A percentile compares a stretch with the other conserved stretches of the same genome.
These are phyloP conservation scores for Acorus gramineus DNA, from an alignment of 106 monocot genomes.

Conservation along the genomic window DNA sequence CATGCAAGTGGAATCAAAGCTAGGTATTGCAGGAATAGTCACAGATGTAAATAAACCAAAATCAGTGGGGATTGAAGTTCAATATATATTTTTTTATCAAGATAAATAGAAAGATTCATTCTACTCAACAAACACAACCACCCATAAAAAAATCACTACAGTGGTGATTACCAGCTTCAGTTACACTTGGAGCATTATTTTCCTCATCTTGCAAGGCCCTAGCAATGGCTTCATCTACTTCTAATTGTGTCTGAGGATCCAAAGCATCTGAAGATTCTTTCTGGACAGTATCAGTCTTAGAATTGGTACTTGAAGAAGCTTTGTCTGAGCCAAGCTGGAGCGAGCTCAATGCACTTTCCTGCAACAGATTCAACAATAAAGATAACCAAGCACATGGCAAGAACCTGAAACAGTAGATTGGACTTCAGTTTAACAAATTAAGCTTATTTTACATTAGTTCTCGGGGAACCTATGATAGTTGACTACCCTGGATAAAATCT, in stretches of 20 bases:
- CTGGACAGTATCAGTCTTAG: constrained; percentile 5
- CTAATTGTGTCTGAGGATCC: constrained; percentile 23
- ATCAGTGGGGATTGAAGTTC: too few relatives aligned
- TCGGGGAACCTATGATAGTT: too few relatives aligned
- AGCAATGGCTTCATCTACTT: constrained; percentile 48
- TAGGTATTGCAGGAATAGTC: too few relatives aligned
- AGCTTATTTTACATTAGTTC: too few relatives aligned
- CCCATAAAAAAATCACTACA: too few relatives aligned
- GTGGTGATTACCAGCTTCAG: constrained; percentile 25
- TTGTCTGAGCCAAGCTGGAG: constrained; percentile 13
- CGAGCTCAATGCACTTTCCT: constrained; percentile 48
- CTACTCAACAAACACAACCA: too few relatives aligned
- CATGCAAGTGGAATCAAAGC: too few relatives aligned
- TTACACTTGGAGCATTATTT: constrained; percentile 20
- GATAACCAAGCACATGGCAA: not conserved
- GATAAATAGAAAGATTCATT: too few relatives aligned
- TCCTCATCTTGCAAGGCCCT: constrained; percentile 47
- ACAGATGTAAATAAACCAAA: too few relatives aligned
- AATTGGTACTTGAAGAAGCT: constrained; percentile 16
- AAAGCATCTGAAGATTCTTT: constrained; percentile 9
- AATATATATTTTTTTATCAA: too few relatives aligned
- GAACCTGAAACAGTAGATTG: not conserved
- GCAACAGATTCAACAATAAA: not conserved
- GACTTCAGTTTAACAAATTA: too few relatives aligned
- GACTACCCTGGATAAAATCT: too few relatives aligned